Evolutionary conservation across 495 filamentous ascomycete genomes (phyloP).

Genomic region (Aspergillus conjunctus): DNA sequence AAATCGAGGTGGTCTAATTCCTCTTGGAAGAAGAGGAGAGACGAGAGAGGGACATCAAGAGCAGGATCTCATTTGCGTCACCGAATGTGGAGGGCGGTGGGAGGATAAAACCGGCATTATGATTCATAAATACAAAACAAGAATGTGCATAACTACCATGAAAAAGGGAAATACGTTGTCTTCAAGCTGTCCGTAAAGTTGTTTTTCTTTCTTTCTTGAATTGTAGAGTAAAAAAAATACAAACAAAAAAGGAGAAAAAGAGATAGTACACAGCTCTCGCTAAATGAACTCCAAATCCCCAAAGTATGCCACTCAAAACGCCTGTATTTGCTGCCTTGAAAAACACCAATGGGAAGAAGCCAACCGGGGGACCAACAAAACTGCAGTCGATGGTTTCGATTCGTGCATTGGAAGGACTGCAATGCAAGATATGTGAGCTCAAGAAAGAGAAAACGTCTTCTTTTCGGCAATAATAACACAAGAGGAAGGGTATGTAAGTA

Average conservation of each 20-base stretch:
- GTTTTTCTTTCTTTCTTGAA: not conserved
- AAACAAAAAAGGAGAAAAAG: not conserved
- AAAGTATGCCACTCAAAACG: slow-evolving; percentile 22
- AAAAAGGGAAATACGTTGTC: no score
- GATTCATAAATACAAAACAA: not conserved
- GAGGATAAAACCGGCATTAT: no score
- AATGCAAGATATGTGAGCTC: not conserved
- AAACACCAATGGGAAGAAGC: slow-evolving; percentile 10
- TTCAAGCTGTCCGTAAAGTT: no score
- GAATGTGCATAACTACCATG: not conserved
- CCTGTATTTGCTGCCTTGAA: slow-evolving; percentile 20
- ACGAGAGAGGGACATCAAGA: not conserved
- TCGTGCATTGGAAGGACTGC: not conserved
- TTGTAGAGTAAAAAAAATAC: slow-evolving; percentile 1
- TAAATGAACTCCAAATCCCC: slow-evolving; percentile 18
- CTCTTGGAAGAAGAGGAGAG: not conserved
- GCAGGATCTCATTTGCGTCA: not conserved
- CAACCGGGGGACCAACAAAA: not conserved
- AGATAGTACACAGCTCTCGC: slow-evolving; percentile 11
- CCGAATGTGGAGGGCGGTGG: slow-evolving; percentile 10
- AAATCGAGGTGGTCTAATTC: not conserved
- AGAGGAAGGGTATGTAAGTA: not conserved
- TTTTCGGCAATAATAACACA: not conserved
- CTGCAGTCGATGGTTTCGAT: not conserved
- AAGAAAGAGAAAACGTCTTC: not conserved